Evolutionary conservation across 495 filamentous ascomycete species (phyloP).

Genomic region (Podospora australis): DNA sequence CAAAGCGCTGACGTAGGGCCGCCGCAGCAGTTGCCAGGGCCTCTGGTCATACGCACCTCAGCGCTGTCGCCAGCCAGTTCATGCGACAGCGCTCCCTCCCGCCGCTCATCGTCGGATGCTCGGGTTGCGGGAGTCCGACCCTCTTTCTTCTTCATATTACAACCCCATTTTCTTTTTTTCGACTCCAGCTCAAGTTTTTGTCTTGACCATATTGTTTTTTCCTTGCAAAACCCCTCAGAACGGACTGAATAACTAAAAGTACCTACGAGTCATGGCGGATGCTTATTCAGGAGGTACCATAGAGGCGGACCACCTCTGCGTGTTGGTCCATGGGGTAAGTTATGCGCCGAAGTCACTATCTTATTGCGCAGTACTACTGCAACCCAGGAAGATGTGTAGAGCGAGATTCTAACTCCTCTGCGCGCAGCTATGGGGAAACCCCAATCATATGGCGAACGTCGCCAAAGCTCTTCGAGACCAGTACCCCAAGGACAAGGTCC

Average conservation of each 20-base stretch:
- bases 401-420: slow-evolving; percentile 19
- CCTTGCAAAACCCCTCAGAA: neutral
- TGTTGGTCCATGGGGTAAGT: slow-evolving; percentile 87
- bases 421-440: slow-evolving; percentile 83
- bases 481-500: slow-evolving; percentile 56
- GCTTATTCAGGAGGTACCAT: slow-evolving; percentile 35
- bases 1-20: neutral
- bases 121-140: neutral
- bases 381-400: no score
- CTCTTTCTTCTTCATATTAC: neutral
- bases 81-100: neutral
- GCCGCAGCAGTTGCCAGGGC: neutral
- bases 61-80: neutral
- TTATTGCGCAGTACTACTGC: neutral
- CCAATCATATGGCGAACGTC: slow-evolving; percentile 69
- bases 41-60: no score
- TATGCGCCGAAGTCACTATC: no score
- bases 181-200: neutral
- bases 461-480: slow-evolving; percentile 59
- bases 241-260: neutral
- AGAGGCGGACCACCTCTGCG: slow-evolving; percentile 67
- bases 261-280: slow-evolving; percentile 15
- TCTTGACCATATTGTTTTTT: neutral
- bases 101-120: neutral
- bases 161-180: neutral